Evolutionary conservation across 164 flowering plant genomes (phyloP), one percentile per base, ranked within the genome.

Genomic region (Vitis labrusca): DNA sequence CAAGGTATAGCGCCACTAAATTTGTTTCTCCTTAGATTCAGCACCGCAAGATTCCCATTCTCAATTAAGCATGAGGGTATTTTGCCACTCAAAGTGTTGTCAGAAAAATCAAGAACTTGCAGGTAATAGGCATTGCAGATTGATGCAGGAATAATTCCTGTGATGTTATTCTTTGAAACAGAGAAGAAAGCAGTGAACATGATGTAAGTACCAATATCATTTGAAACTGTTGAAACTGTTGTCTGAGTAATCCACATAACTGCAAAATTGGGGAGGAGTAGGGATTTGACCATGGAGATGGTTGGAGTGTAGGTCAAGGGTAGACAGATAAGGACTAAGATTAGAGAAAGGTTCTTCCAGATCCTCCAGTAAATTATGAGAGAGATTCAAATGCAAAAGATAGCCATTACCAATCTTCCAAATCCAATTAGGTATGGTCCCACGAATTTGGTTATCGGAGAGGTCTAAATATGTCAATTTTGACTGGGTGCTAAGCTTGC

Each of bases 41-140:
- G 13, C 12, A 75, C 71, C 17, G 23, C 50, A 44, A 75, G 62
- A 30, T n/a, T 11, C 17, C 65, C 55, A 0, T 23, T 0, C 27
- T 23, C 27, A 44, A 52, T 30, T 13, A 75, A 29, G 32, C 78
- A 70, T 16, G 50, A 15, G 0, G 78, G 78, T 16, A 75, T 50
- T 15, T 10, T 5, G 3, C 78, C 78, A 14, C 17, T 50, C 62
- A 75, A 61, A 29, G 0, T 8, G 50, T 75, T 70, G 37, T 47
- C 27, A 3, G 78, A 75, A 0, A 75, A 58, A 3, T 75, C 71
- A 29, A 75, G 70, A 70, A 75, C 71, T 52, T 48, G 47, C 19
- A 70, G 71, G 44, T 48, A 60, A n/a, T n/a, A n/a, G n/a, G 60
- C 66, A 12, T 53, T 63, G 71, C 78, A 70, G 0, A 75, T 49